A percentile compares a stretch with the other conserved stretches of the same genome.
These are phyloP conservation scores for Dioszegia hungarica DNA, from an alignment of 768 basidiomycete species.

Conservation along the genomic window DNA sequence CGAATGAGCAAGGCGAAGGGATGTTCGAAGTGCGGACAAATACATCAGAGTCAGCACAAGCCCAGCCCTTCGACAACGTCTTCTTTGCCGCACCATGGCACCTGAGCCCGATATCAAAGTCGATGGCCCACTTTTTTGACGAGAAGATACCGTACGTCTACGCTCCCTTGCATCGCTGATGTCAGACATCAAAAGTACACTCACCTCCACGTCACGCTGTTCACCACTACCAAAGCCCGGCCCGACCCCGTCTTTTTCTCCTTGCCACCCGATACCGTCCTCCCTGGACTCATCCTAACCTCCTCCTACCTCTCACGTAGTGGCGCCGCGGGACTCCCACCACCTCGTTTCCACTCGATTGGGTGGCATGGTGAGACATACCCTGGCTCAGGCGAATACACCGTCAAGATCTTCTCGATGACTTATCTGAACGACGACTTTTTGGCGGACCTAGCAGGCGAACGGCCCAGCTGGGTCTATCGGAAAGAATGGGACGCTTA, in stretches of 20 bases:
- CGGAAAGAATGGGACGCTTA: constrained; percentile 61
- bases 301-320: constrained; percentile 59
- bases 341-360: constrained; percentile 80
- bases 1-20: constrained; percentile 10
- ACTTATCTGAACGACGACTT: constrained; percentile 63
- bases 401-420: constrained; percentile 83
- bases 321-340: constrained; percentile 52
- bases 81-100: constrained; percentile 85
- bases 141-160: constrained; percentile 47
- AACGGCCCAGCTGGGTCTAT: constrained; percentile 69
- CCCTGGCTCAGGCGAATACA: constrained; percentile 57
- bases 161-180: constrained; percentile 39
- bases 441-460: constrained; percentile 56
- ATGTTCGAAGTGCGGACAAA: constrained; percentile 28
- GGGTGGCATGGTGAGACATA: constrained; percentile 65
- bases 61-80: constrained; percentile 60
- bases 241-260: constrained; percentile 68
- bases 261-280: constrained; percentile 42
- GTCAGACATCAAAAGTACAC: constrained; percentile 63
- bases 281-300: constrained; percentile 69
- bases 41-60: constrained; percentile 21
- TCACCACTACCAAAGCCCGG: constrained; percentile 67
- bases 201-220: constrained; percentile 78
- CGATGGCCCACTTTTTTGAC: constrained; percentile 11
- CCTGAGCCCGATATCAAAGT: constrained; percentile 51